Percentiles rank a stretch among this genome's conserved stretches.
These are phyloP conservation scores for Tephrocybe sp. DNA, from an alignment of 768 basidiomycete species.

Conservation along the genomic window DNA sequence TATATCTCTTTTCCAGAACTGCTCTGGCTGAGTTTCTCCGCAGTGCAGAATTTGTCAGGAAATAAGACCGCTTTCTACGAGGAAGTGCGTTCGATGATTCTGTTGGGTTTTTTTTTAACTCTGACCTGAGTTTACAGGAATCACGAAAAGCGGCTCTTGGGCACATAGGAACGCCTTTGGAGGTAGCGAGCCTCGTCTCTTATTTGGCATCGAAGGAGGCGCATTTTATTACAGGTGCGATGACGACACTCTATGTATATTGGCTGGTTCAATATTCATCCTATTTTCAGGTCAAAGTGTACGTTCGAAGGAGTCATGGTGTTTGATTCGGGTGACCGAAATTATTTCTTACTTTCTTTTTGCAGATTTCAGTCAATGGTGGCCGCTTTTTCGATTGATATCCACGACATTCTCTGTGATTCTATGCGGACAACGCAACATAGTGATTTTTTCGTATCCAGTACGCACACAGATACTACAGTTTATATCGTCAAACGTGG, in stretches of 20 bases:
- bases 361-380: not conserved
- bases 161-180: slow-evolving; percentile 4
- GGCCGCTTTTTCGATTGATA: not conserved
- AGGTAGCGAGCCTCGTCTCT: slow-evolving; percentile 19
- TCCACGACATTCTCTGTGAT: no score
- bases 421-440: no score
- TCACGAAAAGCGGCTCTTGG: slow-evolving; percentile 1
- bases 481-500: no score
- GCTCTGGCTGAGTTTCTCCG: not conserved
- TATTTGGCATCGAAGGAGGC: slow-evolving; percentile 21
- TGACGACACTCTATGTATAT: not conserved
- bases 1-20: not conserved
- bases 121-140: not conserved
- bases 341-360: no score
- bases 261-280: not conserved
- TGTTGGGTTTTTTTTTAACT: not conserved
- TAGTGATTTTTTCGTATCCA: no score
- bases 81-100: not conserved
- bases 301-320: no score
- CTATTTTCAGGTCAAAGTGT: slow-evolving; percentile 12
- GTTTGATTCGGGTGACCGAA: no score
- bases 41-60: slow-evolving; percentile 3
- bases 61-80: slow-evolving; percentile 1
- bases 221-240: slow-evolving; percentile 17
- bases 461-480: no score